Evolutionary conservation across 2,329 filamentous ascomycete species (phyloP), one percentile per base, ranked within the genome.

Genomic region (Fusarium sulawesiense): DNA sequence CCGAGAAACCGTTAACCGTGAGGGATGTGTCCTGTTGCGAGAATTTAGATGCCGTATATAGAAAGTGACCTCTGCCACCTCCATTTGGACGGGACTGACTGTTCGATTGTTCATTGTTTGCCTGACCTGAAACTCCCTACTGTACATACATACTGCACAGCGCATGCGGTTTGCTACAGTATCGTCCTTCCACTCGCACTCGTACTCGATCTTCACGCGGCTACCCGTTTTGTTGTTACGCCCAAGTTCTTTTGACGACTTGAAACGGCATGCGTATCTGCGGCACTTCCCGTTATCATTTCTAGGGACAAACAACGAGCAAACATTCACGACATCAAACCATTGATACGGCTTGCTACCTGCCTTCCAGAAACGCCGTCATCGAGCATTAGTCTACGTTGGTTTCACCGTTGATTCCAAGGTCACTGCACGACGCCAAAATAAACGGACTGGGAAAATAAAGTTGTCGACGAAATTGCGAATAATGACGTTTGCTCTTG

Each of bases 51-150:
- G 40, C 64, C 53, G 67, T 74, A 75, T 75, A 75, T 75, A 75
- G 73, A 73, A 74, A 66, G 73, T 71, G 68, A 57, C 70, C 53
- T 45, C 60, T 74, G 70, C 71, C 71, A 37, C 66, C 60, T 41
- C 57, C 60, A 46, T 46, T 63, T 13, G 41, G 32, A 23, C 21
- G 27, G 41, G 27, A 23, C 25, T 60, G 27, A 29, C 4, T 29
- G 34, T 34, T 47, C 41, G 56, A 41, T 40, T 53, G 44, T 42
- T 44, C 20, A 18, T 34, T 61, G 51, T 53, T 58, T 64, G 64
- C 47, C 57, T 40, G 49, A 64, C 64, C 70, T 73, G 73, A 71
- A 73, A 72, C 73, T 68, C 45, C 66, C 30, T 51, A 63, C 62
- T 65, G 55, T 59, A 14, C 34, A 37, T 59, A 14, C 34, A 37